Percentiles rank a stretch among this genome's conserved stretches.
phyloP scores from a whole-genome alignment of 371 early-diverging fungal genomes.

The Mucor mucedo region DNA sequence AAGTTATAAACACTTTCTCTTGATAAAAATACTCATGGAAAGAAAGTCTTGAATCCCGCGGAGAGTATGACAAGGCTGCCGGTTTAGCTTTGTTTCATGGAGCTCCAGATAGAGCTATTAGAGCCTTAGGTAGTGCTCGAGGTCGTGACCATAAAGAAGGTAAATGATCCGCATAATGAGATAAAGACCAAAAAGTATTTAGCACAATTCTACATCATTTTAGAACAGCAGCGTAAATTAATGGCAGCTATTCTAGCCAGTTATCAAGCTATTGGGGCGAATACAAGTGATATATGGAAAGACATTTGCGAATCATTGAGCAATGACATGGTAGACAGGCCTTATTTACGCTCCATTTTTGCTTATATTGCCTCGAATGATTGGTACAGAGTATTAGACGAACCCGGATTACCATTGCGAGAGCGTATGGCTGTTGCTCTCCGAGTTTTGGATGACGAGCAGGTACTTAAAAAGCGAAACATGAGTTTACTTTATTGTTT shows the following conservation, averaged over 20 bases:
- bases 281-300: conserved; percentile 59
- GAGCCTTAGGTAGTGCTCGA: conserved; percentile 59
- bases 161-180: conserved; percentile 1
- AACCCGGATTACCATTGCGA: conserved; percentile 62
- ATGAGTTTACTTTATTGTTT: neutral
- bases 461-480: neutral
- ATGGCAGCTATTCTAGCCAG: conserved; percentile 82
- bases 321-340: conserved; percentile 64
- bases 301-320: conserved; percentile 67
- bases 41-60: conserved; percentile 65
- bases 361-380: conserved; percentile 76
- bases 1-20: conserved; percentile 9
- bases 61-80: conserved; percentile 83
- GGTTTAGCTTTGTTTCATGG: conserved; percentile 87
- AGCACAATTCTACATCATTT: neutral
- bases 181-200: neutral
- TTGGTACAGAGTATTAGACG: conserved; percentile 73
- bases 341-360: conserved; percentile 82
- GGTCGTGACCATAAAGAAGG: conserved; percentile 55
- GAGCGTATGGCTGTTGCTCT: conserved; percentile 84
- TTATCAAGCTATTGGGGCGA: conserved; percentile 40
- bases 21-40: neutral
- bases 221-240: conserved; percentile 78
- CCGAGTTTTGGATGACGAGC: conserved; percentile 77
- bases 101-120: conserved; percentile 73